Percentiles rank a stretch among this genome's conserved stretches.
phyloP scores from a whole-genome alignment of 2,329 filamentous ascomycete species.

The Sporothrix humicola region DNA sequence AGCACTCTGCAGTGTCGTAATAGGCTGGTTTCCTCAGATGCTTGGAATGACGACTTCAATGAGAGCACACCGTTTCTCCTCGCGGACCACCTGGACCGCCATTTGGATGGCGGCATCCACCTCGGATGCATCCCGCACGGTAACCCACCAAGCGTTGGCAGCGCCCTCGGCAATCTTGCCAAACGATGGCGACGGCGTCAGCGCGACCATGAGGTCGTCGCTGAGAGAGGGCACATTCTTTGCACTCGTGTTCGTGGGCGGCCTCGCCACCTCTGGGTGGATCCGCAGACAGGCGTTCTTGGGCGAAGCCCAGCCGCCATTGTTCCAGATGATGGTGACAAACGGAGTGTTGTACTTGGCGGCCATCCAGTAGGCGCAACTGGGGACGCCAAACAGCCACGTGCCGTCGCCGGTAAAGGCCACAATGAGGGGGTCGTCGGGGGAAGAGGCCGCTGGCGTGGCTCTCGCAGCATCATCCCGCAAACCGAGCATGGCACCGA shows the following conservation, averaged over 20 bases:
- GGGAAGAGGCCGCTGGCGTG: not conserved
- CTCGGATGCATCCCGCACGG: not conserved
- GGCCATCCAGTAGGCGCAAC: conserved; percentile 8
- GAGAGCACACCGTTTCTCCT: not conserved
- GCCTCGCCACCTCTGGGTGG: not conserved
- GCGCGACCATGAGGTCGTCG: conserved; percentile 15
- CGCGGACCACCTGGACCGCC: not conserved
- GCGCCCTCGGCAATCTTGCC: conserved; percentile 21
- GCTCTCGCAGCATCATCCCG: not conserved
- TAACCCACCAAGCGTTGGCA: conserved; percentile 17
- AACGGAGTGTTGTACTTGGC: conserved; percentile 17
- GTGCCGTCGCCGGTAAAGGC: conserved; percentile 12
- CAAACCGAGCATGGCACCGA: conserved; percentile 5
- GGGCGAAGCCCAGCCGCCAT: conserved; percentile 18
- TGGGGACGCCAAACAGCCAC: not conserved
- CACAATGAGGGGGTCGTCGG: not conserved
- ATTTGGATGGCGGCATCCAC: not conserved
- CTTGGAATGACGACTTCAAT: conserved; percentile 6
- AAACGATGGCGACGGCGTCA: conserved; percentile 5
- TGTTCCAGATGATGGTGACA: conserved; percentile 20
- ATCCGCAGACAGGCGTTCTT: conserved; percentile 19
- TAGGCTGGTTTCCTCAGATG: not conserved
- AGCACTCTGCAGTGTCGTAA: too few relatives aligned
- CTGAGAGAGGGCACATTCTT: not conserved
- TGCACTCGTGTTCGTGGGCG: too few relatives aligned